Percentiles rank a stretch among this genome's conserved stretches.
These are phyloP conservation scores for Rickenella mellea DNA, from an alignment of 768 basidiomycete species.

Conservation along the genomic window DNA sequence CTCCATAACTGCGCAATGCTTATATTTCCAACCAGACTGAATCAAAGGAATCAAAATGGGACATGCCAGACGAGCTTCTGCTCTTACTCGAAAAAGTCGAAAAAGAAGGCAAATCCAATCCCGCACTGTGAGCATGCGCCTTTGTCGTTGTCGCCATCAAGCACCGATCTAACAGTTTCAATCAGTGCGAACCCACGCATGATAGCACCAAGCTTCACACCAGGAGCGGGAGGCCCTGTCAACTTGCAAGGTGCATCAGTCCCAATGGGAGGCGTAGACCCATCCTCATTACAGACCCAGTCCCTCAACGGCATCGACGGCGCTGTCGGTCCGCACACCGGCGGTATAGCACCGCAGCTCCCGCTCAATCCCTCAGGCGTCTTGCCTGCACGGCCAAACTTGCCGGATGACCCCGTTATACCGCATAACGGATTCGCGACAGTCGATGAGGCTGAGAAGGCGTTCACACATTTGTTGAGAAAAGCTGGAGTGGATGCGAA, in stretches of 20 bases:
- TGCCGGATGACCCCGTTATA: slow-evolving; percentile 82
- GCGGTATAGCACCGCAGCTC: too few relatives aligned
- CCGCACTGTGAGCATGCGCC: slow-evolving; percentile 16
- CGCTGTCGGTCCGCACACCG: slow-evolving; percentile 42
- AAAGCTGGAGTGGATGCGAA: slow-evolving; percentile 85
- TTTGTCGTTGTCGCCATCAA: too few relatives aligned
- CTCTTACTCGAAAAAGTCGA: slow-evolving; percentile 81
- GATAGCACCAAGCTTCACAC: slow-evolving; percentile 31
- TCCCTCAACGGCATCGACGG: slow-evolving; percentile 36
- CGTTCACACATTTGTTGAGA: slow-evolving; percentile 82
- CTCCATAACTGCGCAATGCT: not conserved
- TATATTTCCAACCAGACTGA: slow-evolving; percentile 43
- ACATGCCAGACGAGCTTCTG: slow-evolving; percentile 88
- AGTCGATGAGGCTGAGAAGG: slow-evolving; percentile 85
- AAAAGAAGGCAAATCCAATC: slow-evolving; percentile 46
- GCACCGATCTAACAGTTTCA: slow-evolving; percentile 18
- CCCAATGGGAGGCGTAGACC: slow-evolving; percentile 43
- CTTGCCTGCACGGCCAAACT: slow-evolving; percentile 64
- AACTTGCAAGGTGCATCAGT: slow-evolving; percentile 43
- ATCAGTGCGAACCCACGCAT: slow-evolving; percentile 7
- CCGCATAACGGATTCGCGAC: slow-evolving; percentile 86
- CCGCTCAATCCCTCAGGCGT: slow-evolving; percentile 54
- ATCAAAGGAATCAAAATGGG: slow-evolving; percentile 94
- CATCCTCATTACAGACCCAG: slow-evolving; percentile 27
- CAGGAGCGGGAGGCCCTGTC: slow-evolving; percentile 25